Conservation (phyloP, 2,329 filamentous ascomycete species). For the Boeremia lycopersici region DNA sequence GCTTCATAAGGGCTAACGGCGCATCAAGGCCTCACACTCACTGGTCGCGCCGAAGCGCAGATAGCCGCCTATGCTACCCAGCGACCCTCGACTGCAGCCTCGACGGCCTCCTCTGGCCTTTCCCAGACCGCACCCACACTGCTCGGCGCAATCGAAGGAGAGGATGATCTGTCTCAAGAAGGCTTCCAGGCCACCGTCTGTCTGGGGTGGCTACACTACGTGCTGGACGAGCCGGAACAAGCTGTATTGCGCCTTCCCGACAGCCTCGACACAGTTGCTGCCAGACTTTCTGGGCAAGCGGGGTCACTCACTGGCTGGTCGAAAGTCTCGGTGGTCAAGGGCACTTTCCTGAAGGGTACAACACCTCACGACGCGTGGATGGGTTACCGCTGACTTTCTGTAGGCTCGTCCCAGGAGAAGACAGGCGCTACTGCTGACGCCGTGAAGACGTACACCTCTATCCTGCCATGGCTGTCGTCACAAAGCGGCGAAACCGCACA, state of each 20-base stretch:
- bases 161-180: slow-evolving; percentile 57
- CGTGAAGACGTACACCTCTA: slow-evolving; percentile 68
- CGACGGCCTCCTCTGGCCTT: slow-evolving; percentile 39
- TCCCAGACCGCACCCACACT: slow-evolving; percentile 50
- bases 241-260: slow-evolving; percentile 68
- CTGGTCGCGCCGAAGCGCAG: slow-evolving; percentile 54
- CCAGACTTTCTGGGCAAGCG: slow-evolving; percentile 26
- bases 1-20: slow-evolving; percentile 22
- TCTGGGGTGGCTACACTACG: slow-evolving; percentile 84
- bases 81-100: slow-evolving; percentile 51
- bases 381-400: slow-evolving; percentile 13
- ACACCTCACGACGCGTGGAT: slow-evolving; percentile 23
- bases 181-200: slow-evolving; percentile 80
- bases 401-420: slow-evolving; percentile 55
- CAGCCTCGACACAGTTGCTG: slow-evolving; percentile 55
- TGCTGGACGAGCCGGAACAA: slow-evolving; percentile 69
- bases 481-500: slow-evolving; percentile 58
- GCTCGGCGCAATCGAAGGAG: slow-evolving; percentile 48
- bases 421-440: slow-evolving; percentile 60
- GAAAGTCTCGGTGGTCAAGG: slow-evolving; percentile 79
- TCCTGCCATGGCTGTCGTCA: slow-evolving; percentile 67
- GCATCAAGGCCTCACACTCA: slow-evolving; percentile 52
- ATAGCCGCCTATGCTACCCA: slow-evolving; percentile 52
- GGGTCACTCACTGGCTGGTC: slow-evolving; percentile 73
- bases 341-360: slow-evolving; percentile 76